phyloP scores from a whole-genome alignment of 495 filamentous ascomycete species.

The Penicillium ochrochloron region DNA sequence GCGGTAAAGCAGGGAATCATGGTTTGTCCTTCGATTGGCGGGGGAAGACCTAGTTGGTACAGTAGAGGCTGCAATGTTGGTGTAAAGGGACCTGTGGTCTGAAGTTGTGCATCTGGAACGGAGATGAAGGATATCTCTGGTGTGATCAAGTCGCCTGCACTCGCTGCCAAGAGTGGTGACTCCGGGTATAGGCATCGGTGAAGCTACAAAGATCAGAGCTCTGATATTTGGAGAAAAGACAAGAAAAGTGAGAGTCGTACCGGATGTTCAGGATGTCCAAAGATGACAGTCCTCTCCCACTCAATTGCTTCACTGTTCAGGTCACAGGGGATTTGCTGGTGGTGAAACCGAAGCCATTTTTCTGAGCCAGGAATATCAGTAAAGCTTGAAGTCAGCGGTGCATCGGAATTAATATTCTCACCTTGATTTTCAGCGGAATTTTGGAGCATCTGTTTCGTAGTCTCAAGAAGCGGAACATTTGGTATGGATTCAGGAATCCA shows the following conservation, averaged over 20 bases:
- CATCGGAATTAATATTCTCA: too few species aligned
- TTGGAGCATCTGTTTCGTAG: too few species aligned
- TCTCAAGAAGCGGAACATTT: too few species aligned
- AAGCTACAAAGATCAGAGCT: background rate
- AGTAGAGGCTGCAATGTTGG: background rate
- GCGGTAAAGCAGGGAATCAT: background rate
- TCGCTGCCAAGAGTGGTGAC: background rate
- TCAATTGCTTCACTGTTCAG: background rate
- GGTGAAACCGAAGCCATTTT: too few species aligned
- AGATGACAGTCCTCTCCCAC: background rate
- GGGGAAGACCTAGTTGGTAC: background rate
- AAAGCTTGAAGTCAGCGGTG: too few species aligned
- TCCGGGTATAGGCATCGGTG: background rate
- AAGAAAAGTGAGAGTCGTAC: background rate
- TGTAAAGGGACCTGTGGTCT: background rate
- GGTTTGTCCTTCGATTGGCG: background rate
- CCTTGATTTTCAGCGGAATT: too few species aligned
- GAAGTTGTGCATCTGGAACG: background rate
- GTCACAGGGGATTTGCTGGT: too few species aligned
- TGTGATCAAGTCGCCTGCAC: background rate
- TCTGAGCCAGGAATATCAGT: too few species aligned
- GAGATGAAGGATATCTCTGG: background rate
- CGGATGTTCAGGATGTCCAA: background rate
- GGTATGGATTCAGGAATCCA: too few species aligned
- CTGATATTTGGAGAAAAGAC: too few species aligned